Conservation (phyloP, 2,329 filamentous ascomycete genomes). For the Coniella vitis region DNA sequence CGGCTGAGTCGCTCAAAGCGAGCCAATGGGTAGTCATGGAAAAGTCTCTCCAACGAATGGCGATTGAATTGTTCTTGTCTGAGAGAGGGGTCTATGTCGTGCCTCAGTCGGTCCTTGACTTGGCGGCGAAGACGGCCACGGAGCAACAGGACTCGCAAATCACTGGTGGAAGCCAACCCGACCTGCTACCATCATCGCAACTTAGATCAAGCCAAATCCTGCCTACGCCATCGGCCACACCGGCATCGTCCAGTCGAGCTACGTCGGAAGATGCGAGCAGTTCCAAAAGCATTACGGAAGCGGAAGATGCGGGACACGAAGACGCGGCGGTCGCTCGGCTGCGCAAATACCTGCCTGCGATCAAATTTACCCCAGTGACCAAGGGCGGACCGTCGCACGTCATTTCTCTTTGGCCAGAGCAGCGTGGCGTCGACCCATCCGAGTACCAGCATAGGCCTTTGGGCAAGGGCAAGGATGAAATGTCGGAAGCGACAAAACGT, state of each 20-base stretch:
- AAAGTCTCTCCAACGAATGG: slow-evolving; percentile 11
- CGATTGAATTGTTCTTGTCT: slow-evolving; percentile 13
- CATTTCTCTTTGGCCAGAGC: slow-evolving; percentile 29
- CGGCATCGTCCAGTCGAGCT: slow-evolving; percentile 11
- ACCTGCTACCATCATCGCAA: not conserved
- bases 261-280: slow-evolving; percentile 9
- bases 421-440: slow-evolving; percentile 26
- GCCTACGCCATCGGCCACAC: slow-evolving; percentile 12
- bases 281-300: slow-evolving; percentile 9
- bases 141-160: not conserved
- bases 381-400: slow-evolving; percentile 21
- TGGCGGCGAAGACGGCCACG: not conserved
- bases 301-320: slow-evolving; percentile 16
- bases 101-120: slow-evolving; percentile 2
- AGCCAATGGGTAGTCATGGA: slow-evolving; percentile 12
- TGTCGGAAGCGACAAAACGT: slow-evolving; percentile 2
- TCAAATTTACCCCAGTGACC: slow-evolving; percentile 22
- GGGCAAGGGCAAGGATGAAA: not conserved
- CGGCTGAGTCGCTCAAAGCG: slow-evolving; percentile 7
- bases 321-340: slow-evolving; percentile 27
- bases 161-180: not conserved
- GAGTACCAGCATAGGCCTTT: slow-evolving; percentile 24
- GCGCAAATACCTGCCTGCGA: slow-evolving; percentile 27
- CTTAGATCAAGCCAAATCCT: slow-evolving; percentile 2
- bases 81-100: slow-evolving; percentile 4